Percentiles rank a stretch among this genome's conserved stretches.
phyloP scores from a whole-genome alignment of 1,284 basidiomycete species.

The Sanguinoderma infundibulare region DNA sequence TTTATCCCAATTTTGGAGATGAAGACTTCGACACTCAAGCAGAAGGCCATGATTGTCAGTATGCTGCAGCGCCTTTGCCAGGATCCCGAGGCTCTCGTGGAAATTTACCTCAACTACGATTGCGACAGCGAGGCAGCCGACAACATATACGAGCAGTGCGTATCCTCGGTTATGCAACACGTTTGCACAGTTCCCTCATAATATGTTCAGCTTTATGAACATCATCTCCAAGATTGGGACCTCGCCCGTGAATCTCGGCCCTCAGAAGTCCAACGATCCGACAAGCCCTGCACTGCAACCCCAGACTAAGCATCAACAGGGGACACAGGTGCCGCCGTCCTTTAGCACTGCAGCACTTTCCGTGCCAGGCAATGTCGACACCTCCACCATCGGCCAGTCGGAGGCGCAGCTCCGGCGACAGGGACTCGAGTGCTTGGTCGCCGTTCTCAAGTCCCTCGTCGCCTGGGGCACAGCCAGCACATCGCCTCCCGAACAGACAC shows the following conservation, averaged over 20 bases:
- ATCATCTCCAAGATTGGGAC: slow-evolving; percentile 91
- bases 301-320: slow-evolving; percentile 50
- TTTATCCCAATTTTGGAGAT: slow-evolving; percentile 99
- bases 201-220: slow-evolving; percentile 78
- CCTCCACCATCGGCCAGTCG: slow-evolving; percentile 67
- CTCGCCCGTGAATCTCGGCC: slow-evolving; percentile 57
- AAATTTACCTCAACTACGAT: slow-evolving; percentile 98
- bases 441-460: slow-evolving; percentile 87
- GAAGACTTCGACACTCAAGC: slow-evolving; percentile 94
- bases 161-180: slow-evolving; percentile 9
- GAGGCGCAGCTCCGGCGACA: slow-evolving; percentile 88
- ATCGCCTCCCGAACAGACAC: slow-evolving; percentile 46
- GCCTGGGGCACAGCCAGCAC: slow-evolving; percentile 78
- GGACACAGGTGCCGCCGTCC: slow-evolving; percentile 56
- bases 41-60: slow-evolving; percentile 89
- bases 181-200: neutral
- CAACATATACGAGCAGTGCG: slow-evolving; percentile 95
- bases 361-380: slow-evolving; percentile 70
- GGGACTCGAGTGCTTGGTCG: slow-evolving; percentile 88
- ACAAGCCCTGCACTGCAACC: slow-evolving; percentile 62
- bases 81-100: slow-evolving; percentile 95
- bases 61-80: slow-evolving; percentile 89
- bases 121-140: slow-evolving; percentile 92
- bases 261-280: slow-evolving; percentile 57
- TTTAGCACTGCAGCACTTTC: slow-evolving; percentile 73